Base-by-base conservation (phyloP, 495 filamentous ascomycete species). In the Aspergillus saccharolyticus region DNA sequence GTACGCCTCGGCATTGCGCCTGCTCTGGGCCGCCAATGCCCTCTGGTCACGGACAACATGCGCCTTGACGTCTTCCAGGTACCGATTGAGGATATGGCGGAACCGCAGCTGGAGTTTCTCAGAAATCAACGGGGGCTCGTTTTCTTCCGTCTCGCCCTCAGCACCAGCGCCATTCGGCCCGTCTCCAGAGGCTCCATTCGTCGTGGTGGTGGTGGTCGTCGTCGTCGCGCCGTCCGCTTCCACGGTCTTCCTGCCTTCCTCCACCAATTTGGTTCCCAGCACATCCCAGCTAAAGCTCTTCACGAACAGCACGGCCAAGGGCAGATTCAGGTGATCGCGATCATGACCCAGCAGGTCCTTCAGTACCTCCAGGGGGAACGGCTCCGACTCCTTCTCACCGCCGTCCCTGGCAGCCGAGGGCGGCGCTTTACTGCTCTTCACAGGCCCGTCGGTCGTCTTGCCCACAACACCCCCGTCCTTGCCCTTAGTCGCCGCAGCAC, bases 281-380 rank as follows among this genome's bases (percentile, higher is more conserved):
- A 97, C 80, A 76, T 99, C 94, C 91, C 94, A 99, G 58, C 86
- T 87, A 67, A 97, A 99, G 19, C 86, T 86, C 75, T 97, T 99
- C 50, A 96, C 91, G 63, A 99, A 99, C 14, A 93, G 75, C 30
- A 96, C 93, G 3, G 96, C 85, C 55, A 99, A 75, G 1, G 95
- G 90, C 43, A 99, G 74, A 66, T 97, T 97, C 25, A 82, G 76
- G 70, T 97, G 94, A 58, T 99, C 93, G 17, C 89, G 82, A 65
- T 99, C 94, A 66, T 96, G 86, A 2, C 92, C 90, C 4, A 97
- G 81, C 54, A 99, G 80, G 66, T 99, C 94, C 74, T 97, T 99
- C 39, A 99, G 74, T 30, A 97, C 92, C 67, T 99, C 94, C 24
- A 99, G 75, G 7, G 94, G 94, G 63, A 97, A 97, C 4, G 94